A percentile compares a stretch with the other conserved stretches of the same genome.
Conservation (phyloP, 2,329 filamentous ascomycete species). For the Didymosphaeria variabile region DNA sequence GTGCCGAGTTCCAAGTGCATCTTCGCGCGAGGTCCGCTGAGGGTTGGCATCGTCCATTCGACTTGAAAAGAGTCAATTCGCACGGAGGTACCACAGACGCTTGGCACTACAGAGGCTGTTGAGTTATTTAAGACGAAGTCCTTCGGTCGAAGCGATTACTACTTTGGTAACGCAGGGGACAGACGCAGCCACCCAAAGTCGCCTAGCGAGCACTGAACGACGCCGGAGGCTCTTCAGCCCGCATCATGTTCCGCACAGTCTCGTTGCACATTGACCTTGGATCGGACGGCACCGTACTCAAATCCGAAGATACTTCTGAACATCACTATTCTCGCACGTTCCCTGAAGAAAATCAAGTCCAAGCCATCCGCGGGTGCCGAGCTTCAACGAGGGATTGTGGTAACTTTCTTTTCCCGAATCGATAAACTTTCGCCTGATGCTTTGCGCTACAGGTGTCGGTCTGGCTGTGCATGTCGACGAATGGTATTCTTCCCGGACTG, state of each 20-base stretch:
- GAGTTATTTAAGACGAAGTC: neutral
- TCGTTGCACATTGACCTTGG: neutral
- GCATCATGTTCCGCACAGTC: neutral
- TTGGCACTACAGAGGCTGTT: neutral
- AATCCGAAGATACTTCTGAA: neutral
- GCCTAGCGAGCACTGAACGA: constrained; percentile 1
- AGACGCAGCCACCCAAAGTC: constrained; percentile 3
- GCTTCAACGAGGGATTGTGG: neutral
- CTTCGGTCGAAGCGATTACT: neutral
- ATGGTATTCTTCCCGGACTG: neutral
- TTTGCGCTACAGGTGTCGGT: constrained; percentile 4
- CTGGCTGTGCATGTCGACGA: constrained; percentile 12
- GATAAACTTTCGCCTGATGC: constrained; percentile 6
- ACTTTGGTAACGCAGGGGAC: neutral
- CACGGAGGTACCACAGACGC: neutral
- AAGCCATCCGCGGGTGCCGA: neutral
- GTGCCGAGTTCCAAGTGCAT: neutral
- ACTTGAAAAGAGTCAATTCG: neutral
- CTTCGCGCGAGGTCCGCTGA: neutral
- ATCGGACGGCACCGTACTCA: neutral
- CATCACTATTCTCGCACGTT: neutral
- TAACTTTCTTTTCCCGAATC: constrained; percentile 4
- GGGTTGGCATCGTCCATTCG: neutral
- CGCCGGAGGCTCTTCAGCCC: constrained; percentile 1
- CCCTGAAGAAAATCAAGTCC: neutral